Conservation (phyloP, 2,329 filamentous ascomycete species). For the Botrytis fragariae region DNA sequence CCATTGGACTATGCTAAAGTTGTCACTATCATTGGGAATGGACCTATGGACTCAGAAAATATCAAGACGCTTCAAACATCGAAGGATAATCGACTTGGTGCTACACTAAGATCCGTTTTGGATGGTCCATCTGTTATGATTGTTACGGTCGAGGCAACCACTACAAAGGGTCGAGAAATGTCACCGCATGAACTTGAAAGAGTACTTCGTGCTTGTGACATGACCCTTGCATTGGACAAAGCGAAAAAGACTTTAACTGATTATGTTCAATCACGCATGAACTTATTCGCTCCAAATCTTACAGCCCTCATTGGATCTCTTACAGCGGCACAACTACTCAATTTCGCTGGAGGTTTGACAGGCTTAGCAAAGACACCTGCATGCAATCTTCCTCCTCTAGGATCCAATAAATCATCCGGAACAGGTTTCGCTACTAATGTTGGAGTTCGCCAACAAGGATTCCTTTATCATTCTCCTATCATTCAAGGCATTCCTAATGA, state of each 20-base stretch:
- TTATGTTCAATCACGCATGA: slow-evolving; percentile 97
- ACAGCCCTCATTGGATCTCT: slow-evolving; percentile 87
- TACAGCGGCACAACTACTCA: slow-evolving; percentile 94
- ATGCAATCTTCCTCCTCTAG: slow-evolving; percentile 88
- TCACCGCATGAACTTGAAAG: slow-evolving; percentile 69
- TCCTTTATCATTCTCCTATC: slow-evolving; percentile 87
- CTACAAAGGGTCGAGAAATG: slow-evolving; percentile 78
- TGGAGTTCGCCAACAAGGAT: slow-evolving; percentile 86
- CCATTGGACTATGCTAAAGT: slow-evolving; percentile 94
- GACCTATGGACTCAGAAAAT: slow-evolving; percentile 75
- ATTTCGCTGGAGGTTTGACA: slow-evolving; percentile 83
- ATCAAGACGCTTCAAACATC: slow-evolving; percentile 78
- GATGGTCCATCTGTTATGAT: slow-evolving; percentile 93
- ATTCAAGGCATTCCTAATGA: slow-evolving; percentile 82
- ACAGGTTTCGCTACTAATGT: slow-evolving; percentile 90
- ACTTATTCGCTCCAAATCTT: slow-evolving; percentile 89
- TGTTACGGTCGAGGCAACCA: slow-evolving; percentile 90
- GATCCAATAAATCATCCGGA: slow-evolving; percentile 78
- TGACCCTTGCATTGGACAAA: slow-evolving; percentile 81
- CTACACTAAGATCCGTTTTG: slow-evolving; percentile 74
- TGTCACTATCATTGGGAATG: slow-evolving; percentile 89
- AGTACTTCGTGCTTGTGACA: slow-evolving; percentile 77
- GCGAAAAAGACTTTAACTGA: slow-evolving; percentile 85
- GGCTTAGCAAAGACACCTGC: slow-evolving; percentile 89
- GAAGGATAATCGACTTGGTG: slow-evolving; percentile 73